These are phyloP conservation scores for Pichia californica DNA, from an alignment of 805 yeast genomes.

Conservation along the genomic window DNA sequence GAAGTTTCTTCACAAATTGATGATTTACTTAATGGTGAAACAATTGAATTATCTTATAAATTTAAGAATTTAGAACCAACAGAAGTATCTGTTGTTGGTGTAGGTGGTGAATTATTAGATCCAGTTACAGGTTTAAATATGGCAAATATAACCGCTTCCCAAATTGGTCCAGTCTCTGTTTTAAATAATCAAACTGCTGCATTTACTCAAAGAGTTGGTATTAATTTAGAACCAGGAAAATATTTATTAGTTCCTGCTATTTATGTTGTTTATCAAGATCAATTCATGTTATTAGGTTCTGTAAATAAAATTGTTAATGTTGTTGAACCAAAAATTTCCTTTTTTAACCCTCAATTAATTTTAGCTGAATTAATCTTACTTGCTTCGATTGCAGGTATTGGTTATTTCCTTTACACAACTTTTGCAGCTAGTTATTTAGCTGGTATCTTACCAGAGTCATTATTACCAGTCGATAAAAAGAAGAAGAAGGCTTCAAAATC, in stretches of 20 bases:
- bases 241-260: conserved; percentile 57
- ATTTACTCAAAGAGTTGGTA: conserved; percentile 54
- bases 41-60: conserved; percentile 43
- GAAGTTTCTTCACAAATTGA: conserved; percentile 37
- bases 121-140: conserved; percentile 44
- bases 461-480: conserved; percentile 24
- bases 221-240: conserved; percentile 50
- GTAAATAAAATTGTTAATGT: conserved; percentile 53
- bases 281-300: conserved; percentile 49
- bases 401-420: conserved; percentile 39
- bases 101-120: conserved; percentile 58
- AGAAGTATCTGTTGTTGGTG: conserved; percentile 52
- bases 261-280: conserved; percentile 43
- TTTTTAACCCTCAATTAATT: conserved; percentile 67
- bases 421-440: conserved; percentile 44
- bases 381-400: conserved; percentile 42
- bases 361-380: conserved; percentile 51
- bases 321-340: conserved; percentile 58
- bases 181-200: conserved; percentile 40
- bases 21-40: conserved; percentile 44
- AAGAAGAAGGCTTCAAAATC: conserved; percentile 16
- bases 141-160: conserved; percentile 60
- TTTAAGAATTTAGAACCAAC: conserved; percentile 48
- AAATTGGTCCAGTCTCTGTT: conserved; percentile 54
- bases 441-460: conserved; percentile 28